Percentiles rank a stretch among this genome's conserved stretches.
Evolutionary conservation across 1,139 yeast species (phyloP).

Genomic region (Geotrichum histeridarum): DNA sequence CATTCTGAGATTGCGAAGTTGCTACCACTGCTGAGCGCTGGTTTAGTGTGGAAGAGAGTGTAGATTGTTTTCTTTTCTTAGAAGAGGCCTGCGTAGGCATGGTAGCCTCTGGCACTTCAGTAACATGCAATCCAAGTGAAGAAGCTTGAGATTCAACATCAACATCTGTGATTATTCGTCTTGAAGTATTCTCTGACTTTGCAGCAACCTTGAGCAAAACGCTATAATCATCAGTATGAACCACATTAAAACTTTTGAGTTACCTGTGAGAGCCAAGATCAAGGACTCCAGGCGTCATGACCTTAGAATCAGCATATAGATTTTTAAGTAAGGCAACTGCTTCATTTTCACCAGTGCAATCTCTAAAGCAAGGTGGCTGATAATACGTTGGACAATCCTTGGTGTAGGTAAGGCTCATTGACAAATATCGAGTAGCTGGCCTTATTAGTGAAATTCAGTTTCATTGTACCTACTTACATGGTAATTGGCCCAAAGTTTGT

Average conservation of each 20-base stretch:
- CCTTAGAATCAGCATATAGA: background rate
- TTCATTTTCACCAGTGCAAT: conserved; percentile 12
- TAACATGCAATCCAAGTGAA: too few species aligned
- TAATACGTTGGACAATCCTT: conserved; percentile 16
- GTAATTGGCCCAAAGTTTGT: conserved; percentile 13
- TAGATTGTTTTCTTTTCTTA: background rate
- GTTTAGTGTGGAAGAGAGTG: background rate
- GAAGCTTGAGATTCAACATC: too few species aligned
- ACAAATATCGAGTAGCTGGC: conserved; percentile 13
- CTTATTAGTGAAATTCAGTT: background rate
- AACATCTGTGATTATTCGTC: too few species aligned
- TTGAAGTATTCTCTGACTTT: background rate
- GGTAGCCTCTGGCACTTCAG: too few species aligned
- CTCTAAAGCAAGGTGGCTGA: conserved; percentile 19
- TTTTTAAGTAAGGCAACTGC: conserved; percentile 5
- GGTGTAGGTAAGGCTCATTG: conserved; percentile 19
- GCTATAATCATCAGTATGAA: conserved; percentile 1
- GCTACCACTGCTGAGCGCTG: background rate
- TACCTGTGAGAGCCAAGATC: conserved; percentile 13
- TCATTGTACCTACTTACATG: conserved; percentile 7
- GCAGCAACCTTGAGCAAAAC: conserved; percentile 1
- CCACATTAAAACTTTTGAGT: background rate
- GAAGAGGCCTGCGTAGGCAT: too few species aligned
- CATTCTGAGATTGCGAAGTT: background rate
- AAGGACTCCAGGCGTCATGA: conserved; percentile 10